Evolutionary conservation across 176 grass and related monocot genomes (phyloP), one percentile per base, ranked within the genome.

Genomic region (Miscanthus lutarioriparius): DNA sequence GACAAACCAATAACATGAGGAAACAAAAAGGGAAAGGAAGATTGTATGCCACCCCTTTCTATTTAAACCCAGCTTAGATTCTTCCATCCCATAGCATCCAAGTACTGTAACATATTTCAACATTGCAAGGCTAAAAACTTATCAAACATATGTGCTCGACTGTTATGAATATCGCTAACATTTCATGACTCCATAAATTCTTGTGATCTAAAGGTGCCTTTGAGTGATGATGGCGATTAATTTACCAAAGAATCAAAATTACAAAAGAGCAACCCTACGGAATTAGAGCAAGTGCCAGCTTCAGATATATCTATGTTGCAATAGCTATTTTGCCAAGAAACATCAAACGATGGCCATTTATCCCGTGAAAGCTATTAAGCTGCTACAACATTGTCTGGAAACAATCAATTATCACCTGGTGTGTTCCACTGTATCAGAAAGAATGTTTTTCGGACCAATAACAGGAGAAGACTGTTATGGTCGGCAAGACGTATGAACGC

Each of bases 351-450:
- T 36, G 27, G n/a, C 15, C 11, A 36, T 65, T 88, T 62, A 13
- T 64, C 67, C 51, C 20, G 43, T 23, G 19, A 66, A 67, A 61
- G 47, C 28, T 56, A 32, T 27, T 2, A 72, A 45, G n/a, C 39
- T 72, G 5, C 38, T 45, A 44, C 70, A 38, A 63, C 45, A 64
- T 53, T 88, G 43, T 56, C 70, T 66, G 44, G 16, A 51, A 19
- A 54, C 22, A 54, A 78, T 33, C 49, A 41, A 9, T 23, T 64
- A 70, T 58, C 76, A 38, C n/a, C 63, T 51, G n/a, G 25, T 41
- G 28, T 15, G 17, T 62, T 75, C 82, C 7, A 64, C 32, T 85
- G 63, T 85, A 76, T 53, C 6, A 76, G 49, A 36, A 73, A 28
- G 37, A 40, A n/a, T 80, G 76, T 80, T 89, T 75, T 67, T 26